Conservation (phyloP, 495 filamentous ascomycete species). For the Physcia stellaris region DNA sequence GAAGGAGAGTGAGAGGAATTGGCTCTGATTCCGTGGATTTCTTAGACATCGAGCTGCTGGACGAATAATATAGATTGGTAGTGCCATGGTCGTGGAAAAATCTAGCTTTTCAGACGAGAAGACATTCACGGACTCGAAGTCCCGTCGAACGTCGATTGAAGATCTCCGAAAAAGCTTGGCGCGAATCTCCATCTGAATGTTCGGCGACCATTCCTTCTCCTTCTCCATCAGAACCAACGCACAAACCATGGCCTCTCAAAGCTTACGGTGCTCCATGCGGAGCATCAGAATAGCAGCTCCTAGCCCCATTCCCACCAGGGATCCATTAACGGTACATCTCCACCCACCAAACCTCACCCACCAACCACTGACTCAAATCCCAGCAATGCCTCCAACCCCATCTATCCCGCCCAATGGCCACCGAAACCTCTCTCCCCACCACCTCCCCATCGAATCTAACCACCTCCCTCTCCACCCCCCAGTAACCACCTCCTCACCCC, state of each 20-base stretch:
- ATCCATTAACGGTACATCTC: slow-evolving; percentile 29
- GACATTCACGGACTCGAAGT: too few relatives aligned
- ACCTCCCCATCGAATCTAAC: slow-evolving; percentile 22
- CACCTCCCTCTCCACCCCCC: slow-evolving; percentile 22
- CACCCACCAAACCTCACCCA: not conserved
- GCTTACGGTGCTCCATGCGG: slow-evolving; percentile 23
- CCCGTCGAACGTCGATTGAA: too few relatives aligned
- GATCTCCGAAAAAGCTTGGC: too few relatives aligned
- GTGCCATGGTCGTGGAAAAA: too few relatives aligned
- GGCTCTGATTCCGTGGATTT: not conserved
- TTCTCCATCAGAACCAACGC: not conserved
- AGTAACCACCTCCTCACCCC: slow-evolving; percentile 16
- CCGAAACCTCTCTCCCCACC: slow-evolving; percentile 38
- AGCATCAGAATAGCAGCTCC: slow-evolving; percentile 21
- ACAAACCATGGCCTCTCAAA: slow-evolving; percentile 20
- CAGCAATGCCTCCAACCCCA: slow-evolving; percentile 38
- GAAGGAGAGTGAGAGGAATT: not conserved
- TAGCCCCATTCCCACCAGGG: slow-evolving; percentile 10
- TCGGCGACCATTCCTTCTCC: too few relatives aligned
- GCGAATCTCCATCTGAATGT: too few relatives aligned
- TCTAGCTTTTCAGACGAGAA: too few relatives aligned
- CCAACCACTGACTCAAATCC: slow-evolving; percentile 9
- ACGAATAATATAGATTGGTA: not conserved
- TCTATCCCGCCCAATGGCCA: slow-evolving; percentile 59
- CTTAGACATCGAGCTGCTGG: not conserved